These are phyloP conservation scores for Cryptosporidium canis DNA, from an alignment of 169 alveolate species.

Conservation along the genomic window DNA sequence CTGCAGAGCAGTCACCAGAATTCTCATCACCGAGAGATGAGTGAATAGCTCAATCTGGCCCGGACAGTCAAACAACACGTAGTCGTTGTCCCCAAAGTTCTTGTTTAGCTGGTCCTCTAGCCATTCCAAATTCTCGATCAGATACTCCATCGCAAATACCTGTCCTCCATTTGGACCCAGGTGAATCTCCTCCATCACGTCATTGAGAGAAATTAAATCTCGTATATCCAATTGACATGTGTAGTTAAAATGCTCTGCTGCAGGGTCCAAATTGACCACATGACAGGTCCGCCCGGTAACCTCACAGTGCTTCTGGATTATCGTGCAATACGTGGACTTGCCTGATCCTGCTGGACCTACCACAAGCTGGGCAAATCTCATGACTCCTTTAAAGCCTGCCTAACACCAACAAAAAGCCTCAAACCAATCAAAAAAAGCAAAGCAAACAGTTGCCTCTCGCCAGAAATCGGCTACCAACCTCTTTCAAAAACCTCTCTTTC, in stretches of 20 bases:
- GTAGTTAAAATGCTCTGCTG: constrained; percentile 92
- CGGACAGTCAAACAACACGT: constrained; percentile 95
- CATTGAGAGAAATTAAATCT: constrained; percentile 92
- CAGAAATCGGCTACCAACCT: not conserved
- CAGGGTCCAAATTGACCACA: constrained; percentile 96
- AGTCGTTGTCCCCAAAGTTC: constrained; percentile 92
- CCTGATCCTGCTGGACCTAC: constrained; percentile 99
- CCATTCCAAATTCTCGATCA: constrained; percentile 92
- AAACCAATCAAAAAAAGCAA: not conserved
- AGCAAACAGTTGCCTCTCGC: not conserved
- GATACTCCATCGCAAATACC: constrained; percentile 94
- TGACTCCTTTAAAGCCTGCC: constrained; percentile 9
- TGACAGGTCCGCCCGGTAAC: constrained; percentile 87
- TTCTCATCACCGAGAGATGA: constrained; percentile 93
- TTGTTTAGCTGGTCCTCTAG: constrained; percentile 91
- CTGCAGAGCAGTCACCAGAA: constrained; percentile 84
- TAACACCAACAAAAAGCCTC: too few relatives aligned
- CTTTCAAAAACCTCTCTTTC: not conserved
- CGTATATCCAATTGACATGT: constrained; percentile 92
- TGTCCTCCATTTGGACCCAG: constrained; percentile 98
- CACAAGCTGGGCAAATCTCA: constrained; percentile 93
- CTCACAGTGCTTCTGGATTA: constrained; percentile 90
- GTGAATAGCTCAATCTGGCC: constrained; percentile 97
- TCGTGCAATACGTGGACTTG: constrained; percentile 94
- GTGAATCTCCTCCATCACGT: constrained; percentile 91